Conservation (phyloP, 768 basidiomycete species). For the Lactifluus hygrophoroides region DNA sequence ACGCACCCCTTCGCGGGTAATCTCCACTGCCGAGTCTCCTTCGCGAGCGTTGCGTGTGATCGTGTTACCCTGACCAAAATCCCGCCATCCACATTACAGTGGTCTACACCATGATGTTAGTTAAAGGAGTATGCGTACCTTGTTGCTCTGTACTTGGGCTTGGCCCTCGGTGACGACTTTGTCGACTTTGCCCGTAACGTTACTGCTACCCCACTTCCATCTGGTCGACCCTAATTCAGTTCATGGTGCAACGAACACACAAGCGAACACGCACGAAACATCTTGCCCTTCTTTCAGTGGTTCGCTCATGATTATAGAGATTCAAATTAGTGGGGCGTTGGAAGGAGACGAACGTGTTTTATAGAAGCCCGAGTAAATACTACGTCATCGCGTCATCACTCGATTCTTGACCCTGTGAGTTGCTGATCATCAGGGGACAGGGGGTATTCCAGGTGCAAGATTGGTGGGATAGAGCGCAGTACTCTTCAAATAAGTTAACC, state of each 20-base stretch:
- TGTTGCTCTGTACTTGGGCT: constrained; percentile 38
- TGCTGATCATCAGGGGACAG: background rate
- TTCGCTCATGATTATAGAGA: constrained; percentile 3
- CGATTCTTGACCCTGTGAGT: background rate
- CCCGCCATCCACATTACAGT: background rate
- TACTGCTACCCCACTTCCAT: constrained; percentile 12
- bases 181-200: constrained; percentile 6
- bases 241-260: background rate
- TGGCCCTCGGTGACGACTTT: constrained; percentile 34
- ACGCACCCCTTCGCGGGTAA: constrained; percentile 37
- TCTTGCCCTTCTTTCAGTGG: constrained; percentile 3
- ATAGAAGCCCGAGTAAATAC: background rate
- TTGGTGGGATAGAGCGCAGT: too few species aligned
- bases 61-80: constrained; percentile 31
- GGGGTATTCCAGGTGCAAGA: too few species aligned
- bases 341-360: background rate
- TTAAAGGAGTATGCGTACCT: constrained; percentile 24
- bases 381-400: background rate
- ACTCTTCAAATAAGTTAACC: too few species aligned
- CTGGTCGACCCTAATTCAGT: background rate
- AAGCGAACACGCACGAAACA: constrained; percentile 1
- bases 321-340: background rate
- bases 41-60: constrained; percentile 35
- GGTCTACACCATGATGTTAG: background rate
- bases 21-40: constrained; percentile 44